Base-by-base conservation (phyloP, 2,329 filamentous ascomycete species). In the Penicillium brevicompactum region DNA sequence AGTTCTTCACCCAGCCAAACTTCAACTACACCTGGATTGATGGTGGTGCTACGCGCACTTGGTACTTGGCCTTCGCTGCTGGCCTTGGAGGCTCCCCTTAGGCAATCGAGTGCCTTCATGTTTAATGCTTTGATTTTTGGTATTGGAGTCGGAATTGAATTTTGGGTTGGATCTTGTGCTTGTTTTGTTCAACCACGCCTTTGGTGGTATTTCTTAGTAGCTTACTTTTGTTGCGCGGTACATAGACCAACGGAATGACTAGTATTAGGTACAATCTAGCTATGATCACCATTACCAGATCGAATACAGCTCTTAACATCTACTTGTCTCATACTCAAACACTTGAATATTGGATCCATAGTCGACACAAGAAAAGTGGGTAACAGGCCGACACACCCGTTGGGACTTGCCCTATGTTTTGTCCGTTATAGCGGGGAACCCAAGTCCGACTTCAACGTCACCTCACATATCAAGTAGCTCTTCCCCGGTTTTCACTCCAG, bases 51-150 rank as follows among this genome's bases (percentile, higher is more conserved):
- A 89, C 87, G 67, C 78, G 86, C 74, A 93, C 90, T 27, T 96
- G 91, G 91, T 95, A 92, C 76, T 75, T 95, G 75, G 87, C 88
- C 40, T 91, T 87, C 73, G 81, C 87, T 65, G 91, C 90, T 62
- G 88, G 89, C 45, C 54, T 59, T 7, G 61, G 61, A 37, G 53
- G 59, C 40, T 55, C 43, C 32, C 37, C 47, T 31, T 44, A 18
- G 14, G 32, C 16, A 9, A 4, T 4, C 14, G 30, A 10, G 18
- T 16, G 4, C 11, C 11, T 31, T 40, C 4, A 10, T 9, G 11
- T n/a, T 4, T 38, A 44, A 11, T 13, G 11, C 18, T 1, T 42
- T 8, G 1, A 14, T 24, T 45, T 16, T 9, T 11, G 9, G 16
- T 24, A n/a, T 24, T 53, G 44, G 38, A 45, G 46, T 43, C 48